Base-by-base conservation (phyloP, 1,139 yeast genomes). In the Eremothecium gossypii region DNA sequence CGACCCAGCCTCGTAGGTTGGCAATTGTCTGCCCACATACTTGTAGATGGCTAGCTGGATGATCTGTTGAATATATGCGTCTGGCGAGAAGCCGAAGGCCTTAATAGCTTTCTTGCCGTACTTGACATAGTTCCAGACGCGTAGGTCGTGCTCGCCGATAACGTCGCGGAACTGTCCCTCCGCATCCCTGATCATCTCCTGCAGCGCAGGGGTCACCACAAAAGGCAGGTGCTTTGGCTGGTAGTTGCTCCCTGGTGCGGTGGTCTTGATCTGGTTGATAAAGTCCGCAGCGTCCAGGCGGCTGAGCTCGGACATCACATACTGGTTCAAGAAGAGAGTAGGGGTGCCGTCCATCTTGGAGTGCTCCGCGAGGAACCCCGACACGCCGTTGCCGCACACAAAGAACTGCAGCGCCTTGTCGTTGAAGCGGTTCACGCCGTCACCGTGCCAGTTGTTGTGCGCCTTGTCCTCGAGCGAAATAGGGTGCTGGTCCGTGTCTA, bases 291-390 rank as follows among this genome's bases (percentile, higher is more conserved):
- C 63, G 50, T 70, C 63, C 49, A 70, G 52, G 54, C 77, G 73
- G 50, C 63, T 49, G 48, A 84, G 67, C 54, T 77, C 75, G 42
- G 72, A 72, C 52, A 79, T 71, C 40, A 89, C 73, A 58, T 73
- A 79, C 66, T 86, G 89, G 66, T 89, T 89, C 67, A 91, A 68
- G 56, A 89, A 80, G 55, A 85, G 79, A 31, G 96, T 91, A 57
- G 96, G 96, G 14, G 96, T 86, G 49, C 97, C 98, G 65, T 91
- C 98, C 97, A 91, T 91, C 72, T 77, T 83, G 29, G 96, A 86
- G 69, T 91, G 98, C 68, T 91, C 98, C 48, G 95, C 97, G 60
- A 87, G 68, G 70, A 87, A 89, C 1, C 96, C 97, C 14, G 96
- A 84, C 52, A 79, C 73, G 49, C 95, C 96, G 63, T 86, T 87